phyloP scores from a whole-genome alignment of 2,329 filamentous ascomycete species.

The Colletotrichum sp. region DNA sequence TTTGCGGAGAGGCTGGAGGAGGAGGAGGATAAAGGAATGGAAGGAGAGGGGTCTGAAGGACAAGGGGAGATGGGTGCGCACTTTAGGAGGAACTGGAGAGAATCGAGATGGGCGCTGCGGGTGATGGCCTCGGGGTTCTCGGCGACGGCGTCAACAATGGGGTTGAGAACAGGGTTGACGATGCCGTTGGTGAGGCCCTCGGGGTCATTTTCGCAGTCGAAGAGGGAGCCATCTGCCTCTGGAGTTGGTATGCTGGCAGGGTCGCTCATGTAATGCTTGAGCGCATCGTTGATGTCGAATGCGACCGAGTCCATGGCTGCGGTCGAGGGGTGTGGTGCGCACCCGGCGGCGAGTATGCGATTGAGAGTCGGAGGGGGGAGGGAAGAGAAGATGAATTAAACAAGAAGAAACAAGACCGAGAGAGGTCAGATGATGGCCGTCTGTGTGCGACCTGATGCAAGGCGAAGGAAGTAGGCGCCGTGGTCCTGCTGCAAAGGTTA shows the following conservation, averaged over 20 bases:
- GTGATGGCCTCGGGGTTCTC: constrained; percentile 90
- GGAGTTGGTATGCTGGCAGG: constrained; percentile 81
- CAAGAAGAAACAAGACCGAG: not conserved
- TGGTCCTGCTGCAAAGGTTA: not conserved
- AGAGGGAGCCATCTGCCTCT: constrained; percentile 81
- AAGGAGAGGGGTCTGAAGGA: constrained; percentile 25
- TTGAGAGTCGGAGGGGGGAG: constrained; percentile 11
- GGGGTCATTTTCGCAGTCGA: constrained; percentile 92
- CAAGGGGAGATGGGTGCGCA: constrained; percentile 67
- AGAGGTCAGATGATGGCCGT: not conserved
- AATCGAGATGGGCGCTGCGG: constrained; percentile 82
- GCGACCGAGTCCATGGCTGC: constrained; percentile 72
- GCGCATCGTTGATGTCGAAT: constrained; percentile 95
- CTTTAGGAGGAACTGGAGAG: constrained; percentile 95
- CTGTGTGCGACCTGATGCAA: not conserved
- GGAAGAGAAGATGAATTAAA: not conserved
- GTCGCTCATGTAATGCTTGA: constrained; percentile 97
- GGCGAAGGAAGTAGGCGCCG: not conserved
- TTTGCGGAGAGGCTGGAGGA: constrained; percentile 24
- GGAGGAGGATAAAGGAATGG: constrained; percentile 28
- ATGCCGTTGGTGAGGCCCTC: constrained; percentile 79
- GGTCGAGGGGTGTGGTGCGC: constrained; percentile 21
- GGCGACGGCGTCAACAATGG: constrained; percentile 89
- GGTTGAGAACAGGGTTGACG: constrained; percentile 86
- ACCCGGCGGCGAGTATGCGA: constrained; percentile 5